Conservation (phyloP, 768 basidiomycete species). For the Dacryopinax primogenitus region DNA sequence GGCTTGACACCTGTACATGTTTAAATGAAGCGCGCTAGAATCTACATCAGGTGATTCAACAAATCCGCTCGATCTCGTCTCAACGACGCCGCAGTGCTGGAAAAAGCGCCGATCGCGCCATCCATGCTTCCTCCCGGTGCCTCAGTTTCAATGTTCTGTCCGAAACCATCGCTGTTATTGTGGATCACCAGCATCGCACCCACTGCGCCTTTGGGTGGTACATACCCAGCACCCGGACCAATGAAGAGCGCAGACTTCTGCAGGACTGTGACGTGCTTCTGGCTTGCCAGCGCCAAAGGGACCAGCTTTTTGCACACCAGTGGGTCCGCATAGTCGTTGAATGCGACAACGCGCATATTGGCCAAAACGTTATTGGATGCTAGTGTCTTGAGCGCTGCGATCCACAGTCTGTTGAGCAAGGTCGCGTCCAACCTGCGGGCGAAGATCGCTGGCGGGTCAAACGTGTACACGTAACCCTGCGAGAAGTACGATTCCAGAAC, state of each 20-base stretch:
- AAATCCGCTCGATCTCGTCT: conserved; percentile 12
- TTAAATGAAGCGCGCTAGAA: too few relatives aligned
- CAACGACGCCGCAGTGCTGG: conserved; percentile 12
- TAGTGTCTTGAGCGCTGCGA: background rate
- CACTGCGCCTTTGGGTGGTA: background rate
- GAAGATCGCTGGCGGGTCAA: conserved; percentile 19
- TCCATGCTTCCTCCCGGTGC: conserved; percentile 14
- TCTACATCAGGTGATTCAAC: background rate
- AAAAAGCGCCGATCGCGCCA: conserved; percentile 14
- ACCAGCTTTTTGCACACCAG: background rate
- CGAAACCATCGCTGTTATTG: conserved; percentile 20
- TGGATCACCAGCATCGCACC: conserved; percentile 17
- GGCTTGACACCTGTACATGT: too few relatives aligned
- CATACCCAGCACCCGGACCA: background rate
- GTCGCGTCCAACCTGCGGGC: conserved; percentile 11
- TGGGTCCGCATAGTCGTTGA: conserved; percentile 14
- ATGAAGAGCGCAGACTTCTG: conserved; percentile 1
- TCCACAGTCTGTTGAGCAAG: conserved; percentile 13
- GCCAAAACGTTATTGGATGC: background rate
- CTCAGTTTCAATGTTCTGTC: conserved; percentile 20
- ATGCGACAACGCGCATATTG: conserved; percentile 16
- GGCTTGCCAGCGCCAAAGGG: background rate
- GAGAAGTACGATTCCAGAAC: conserved; percentile 8
- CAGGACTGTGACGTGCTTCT: background rate
- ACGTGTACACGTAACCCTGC: conserved; percentile 18